Percentiles rank a stretch among this genome's conserved stretches.
These are phyloP conservation scores for Neurospora discreta DNA, from an alignment of 495 filamentous ascomycete genomes.

Conservation along the genomic window DNA sequence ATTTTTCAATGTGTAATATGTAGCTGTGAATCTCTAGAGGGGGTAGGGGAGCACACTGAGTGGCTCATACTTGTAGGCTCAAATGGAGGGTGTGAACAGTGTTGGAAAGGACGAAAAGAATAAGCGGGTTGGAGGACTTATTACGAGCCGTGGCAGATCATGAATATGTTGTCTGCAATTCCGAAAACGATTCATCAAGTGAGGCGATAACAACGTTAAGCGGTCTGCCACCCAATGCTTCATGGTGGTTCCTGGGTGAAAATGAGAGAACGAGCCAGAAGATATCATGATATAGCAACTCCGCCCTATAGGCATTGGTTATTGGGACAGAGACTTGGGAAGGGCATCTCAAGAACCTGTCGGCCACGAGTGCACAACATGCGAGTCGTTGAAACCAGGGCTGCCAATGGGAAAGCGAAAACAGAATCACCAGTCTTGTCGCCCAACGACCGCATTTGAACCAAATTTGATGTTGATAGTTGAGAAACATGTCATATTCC, in stretches of 20 bases:
- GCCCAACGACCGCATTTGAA: background rate
- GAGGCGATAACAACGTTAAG: background rate
- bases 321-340: background rate
- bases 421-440: background rate
- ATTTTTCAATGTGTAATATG: too few species aligned
- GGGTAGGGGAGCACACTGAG: too few species aligned
- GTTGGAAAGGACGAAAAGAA: background rate
- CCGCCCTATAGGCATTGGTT: background rate
- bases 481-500: background rate
- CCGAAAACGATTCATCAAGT: background rate
- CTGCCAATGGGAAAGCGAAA: background rate
- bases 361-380: background rate
- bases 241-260: background rate
- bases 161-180: background rate
- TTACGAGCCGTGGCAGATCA: background rate
- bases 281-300: background rate
- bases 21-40: too few species aligned
- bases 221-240: background rate
- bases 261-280: background rate
- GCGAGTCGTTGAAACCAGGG: background rate
- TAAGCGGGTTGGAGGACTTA: background rate
- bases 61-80: background rate
- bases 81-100: background rate
- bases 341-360: background rate
- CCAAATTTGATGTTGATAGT: background rate